Evolutionary conservation across 768 basidiomycete genomes (phyloP).

Genomic region (Leccinellum rugosiceps): DNA sequence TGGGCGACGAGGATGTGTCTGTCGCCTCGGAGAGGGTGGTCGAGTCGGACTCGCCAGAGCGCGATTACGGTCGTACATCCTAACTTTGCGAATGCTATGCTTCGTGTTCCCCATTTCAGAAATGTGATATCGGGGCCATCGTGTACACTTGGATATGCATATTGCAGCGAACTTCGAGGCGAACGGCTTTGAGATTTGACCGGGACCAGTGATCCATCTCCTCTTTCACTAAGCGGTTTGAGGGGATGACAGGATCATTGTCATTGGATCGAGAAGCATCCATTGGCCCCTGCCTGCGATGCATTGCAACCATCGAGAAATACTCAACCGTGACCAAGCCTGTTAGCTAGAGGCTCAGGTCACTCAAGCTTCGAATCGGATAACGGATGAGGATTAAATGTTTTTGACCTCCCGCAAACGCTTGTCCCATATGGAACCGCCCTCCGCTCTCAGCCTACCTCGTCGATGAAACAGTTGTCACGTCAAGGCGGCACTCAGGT

Average conservation of each 20-base stretch:
- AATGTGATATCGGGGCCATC: not conserved
- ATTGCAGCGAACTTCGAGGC: too few species aligned
- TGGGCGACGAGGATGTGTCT: slow-evolving; percentile 25
- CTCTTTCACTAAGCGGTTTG: not conserved
- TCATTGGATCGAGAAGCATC: not conserved
- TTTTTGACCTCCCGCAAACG: too few species aligned
- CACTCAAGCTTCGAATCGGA: too few species aligned
- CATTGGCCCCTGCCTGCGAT: not conserved
- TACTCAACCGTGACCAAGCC: too few species aligned
- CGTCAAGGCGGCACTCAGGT: too few species aligned
- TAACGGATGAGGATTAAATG: too few species aligned
- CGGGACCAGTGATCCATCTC: not conserved
- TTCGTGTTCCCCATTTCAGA: not conserved
- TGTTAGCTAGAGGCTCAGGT: too few species aligned
- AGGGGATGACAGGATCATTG: not conserved
- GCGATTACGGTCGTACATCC: not conserved
- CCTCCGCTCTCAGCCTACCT: too few species aligned
- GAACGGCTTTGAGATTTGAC: not conserved
- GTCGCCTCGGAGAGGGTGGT: slow-evolving; percentile 14
- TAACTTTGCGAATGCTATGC: not conserved
- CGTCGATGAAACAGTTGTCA: too few species aligned
- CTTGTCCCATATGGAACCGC: too few species aligned
- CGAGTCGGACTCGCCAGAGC: slow-evolving; percentile 4
- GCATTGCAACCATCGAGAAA: not conserved
- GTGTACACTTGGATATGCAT: not conserved